Base-by-base conservation (phyloP, 352 stramenopile genomes). In the Phytophthora pluvialis region DNA sequence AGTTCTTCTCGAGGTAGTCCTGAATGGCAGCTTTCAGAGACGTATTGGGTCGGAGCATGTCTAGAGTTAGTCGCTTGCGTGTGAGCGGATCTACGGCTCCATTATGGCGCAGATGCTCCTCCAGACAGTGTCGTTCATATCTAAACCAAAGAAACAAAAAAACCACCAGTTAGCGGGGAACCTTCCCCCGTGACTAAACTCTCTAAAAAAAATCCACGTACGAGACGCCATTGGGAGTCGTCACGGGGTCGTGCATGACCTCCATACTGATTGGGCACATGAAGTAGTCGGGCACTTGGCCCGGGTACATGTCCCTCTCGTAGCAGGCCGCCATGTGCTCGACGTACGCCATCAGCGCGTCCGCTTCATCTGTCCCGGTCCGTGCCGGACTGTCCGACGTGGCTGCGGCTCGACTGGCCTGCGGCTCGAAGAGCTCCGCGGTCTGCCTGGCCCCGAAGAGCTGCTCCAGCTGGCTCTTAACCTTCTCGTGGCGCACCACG, bases 231-330 rank as follows among this genome's bases (percentile, higher is more conserved):
- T 92, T 94, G 25, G 86, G 86, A 2, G 86, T 93, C 40, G 73
- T 88, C 36, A 94, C 80, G 1, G 86, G 84, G 50, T 94, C 84
- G 1, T 68, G 54, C 84, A 94, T 93, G 64, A 94, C 74, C 67
- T 93, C 86, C 84, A 94, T 92, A 62, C 81, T 91, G 47, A 94
- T 86, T 10, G 86, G 84, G 40, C 86, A 94, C 26, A 91, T 53
- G 43, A 92, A 91, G 43, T 92, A 92, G 57, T 94, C 84, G 16
- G 86, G 86, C 3, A 93, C 67, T 26, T 84, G 62, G n/a, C 80
- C 67, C 31, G 74, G 76, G 44, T 78, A 75, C 63, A 90, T 76
- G 25, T 75, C 61, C 26, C 62, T 66, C 65, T 89, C 83, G 42
- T 76, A 76, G 26, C 63, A 61, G 29, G 63, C 36, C n/a, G 73